These are phyloP conservation scores for Haberlea rhodopensis DNA, from an alignment of 257 asterid genomes.

Conservation along the genomic window DNA sequence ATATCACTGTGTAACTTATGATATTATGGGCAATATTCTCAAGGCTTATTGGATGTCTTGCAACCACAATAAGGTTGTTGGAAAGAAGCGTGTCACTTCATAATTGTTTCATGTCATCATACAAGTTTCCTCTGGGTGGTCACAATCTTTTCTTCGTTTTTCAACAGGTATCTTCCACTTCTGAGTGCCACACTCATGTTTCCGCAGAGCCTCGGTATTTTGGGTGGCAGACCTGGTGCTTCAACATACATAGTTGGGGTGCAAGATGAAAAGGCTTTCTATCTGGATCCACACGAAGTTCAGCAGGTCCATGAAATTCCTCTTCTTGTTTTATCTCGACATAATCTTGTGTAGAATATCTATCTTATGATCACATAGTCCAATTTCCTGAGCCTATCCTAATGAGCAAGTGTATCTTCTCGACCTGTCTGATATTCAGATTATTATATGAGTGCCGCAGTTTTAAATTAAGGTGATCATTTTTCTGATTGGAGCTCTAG, in stretches of 20 bases:
- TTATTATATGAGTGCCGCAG: background rate
- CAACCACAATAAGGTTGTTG: constrained; percentile 1
- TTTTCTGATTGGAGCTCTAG: background rate
- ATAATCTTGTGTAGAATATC: constrained; percentile 22
- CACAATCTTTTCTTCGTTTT: constrained; percentile 1
- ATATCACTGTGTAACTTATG: background rate
- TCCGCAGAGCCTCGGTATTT: constrained; percentile 93
- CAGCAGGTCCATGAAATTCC: constrained; percentile 63
- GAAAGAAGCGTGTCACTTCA: background rate
- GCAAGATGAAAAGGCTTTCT: constrained; percentile 91
- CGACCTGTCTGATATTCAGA: no score
- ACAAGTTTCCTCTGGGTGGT: background rate
- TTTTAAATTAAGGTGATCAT: constrained; percentile 1
- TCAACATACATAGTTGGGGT: constrained; percentile 94
- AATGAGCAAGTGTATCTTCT: constrained; percentile 3
- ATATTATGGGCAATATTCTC: background rate
- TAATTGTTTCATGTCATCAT: constrained; percentile 5
- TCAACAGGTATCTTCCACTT: constrained; percentile 78
- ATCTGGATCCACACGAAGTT: constrained; percentile 96
- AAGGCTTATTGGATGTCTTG: constrained; percentile 4
- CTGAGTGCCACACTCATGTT: constrained; percentile 78
- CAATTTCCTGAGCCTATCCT: background rate
- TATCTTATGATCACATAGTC: background rate
- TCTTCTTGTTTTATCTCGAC: constrained; percentile 5
- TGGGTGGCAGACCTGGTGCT: constrained; percentile 97